phyloP scores from a whole-genome alignment of 2,329 filamentous ascomycete species.

The Ramularia collo-cygni region DNA sequence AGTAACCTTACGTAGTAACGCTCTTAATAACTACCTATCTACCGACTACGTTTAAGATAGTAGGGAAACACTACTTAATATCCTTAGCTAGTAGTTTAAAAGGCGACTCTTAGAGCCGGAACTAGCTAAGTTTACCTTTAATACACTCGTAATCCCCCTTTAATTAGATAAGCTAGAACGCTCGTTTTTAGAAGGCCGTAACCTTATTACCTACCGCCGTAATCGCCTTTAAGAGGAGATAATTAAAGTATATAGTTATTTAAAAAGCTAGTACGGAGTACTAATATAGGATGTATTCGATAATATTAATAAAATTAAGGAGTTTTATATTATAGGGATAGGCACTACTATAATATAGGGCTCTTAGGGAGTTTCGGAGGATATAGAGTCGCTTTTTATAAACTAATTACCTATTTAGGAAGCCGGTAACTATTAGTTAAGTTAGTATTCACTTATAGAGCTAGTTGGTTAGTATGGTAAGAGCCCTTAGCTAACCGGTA shows the following conservation, averaged over 20 bases:
- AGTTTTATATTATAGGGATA: too few relatives aligned
- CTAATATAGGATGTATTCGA: too few relatives aligned
- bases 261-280: neutral
- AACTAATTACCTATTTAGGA: too few relatives aligned
- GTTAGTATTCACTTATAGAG: too few relatives aligned
- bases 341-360: too few relatives aligned
- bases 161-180: neutral
- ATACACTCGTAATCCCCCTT: neutral
- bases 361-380: too few relatives aligned
- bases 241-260: neutral
- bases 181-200: neutral
- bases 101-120: neutral
- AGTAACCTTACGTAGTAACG: neutral
- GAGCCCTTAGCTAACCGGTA: too few relatives aligned
- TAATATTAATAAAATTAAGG: too few relatives aligned
- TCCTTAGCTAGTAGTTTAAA: neutral
- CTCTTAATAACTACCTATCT: constrained; percentile 1
- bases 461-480: too few relatives aligned
- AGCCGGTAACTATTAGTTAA: too few relatives aligned
- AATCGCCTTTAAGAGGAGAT: neutral
- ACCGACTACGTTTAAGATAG: neutral
- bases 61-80: neutral
- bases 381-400: too few relatives aligned
- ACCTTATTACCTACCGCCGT: neutral
- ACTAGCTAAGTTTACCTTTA: neutral